Base-by-base conservation (phyloP, 1,139 yeast species). In the Diutina siamensis region DNA sequence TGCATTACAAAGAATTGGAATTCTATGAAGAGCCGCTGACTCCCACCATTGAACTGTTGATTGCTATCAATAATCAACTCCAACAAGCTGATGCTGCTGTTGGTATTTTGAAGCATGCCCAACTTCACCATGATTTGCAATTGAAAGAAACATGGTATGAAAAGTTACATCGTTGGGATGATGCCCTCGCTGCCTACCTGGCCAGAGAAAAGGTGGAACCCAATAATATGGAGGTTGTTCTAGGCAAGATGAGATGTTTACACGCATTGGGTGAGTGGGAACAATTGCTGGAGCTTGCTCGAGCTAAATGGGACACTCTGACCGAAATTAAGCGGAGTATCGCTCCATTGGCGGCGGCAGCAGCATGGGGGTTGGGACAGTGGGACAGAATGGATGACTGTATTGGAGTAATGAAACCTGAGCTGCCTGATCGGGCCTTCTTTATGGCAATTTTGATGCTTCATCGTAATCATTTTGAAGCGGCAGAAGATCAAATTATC, bases 221-320 rank as follows among this genome's bases (percentile, higher is more conserved):
- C 1, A 65, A 70, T 46, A 74, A 76, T 46, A 73, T 74, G 67
- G 97, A 92, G 52, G 82, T 88, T 2, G 83, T 92, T 1, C 80
- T 92, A 89, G 99, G 99, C 65, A 88, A 89, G 58, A 88, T 94
- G 97, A 76, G 97, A 62, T 89, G 97, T 64, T 69, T 89, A 51
- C 97, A 92, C 65, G 99, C 99, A 0, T 68, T 94, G 28, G 98
- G 98, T 45, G 97, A 92, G 63, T 94, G 98, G 98, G 97, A 89
- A 52, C 86, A 83, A 54, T 68, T 94, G 27, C 83, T 94, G 10
- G 85, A 83, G 50, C 68, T 92, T 47, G 96, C 97, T 0, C 83
- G 80, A 54, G 83, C 81, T 44, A 86, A 85, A 57, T 94, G 98
- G 98, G 71, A 68, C 27, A 71, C 71, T 41, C 77, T 95, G 1